A percentile compares a stretch with the other conserved stretches of the same genome.
Evolutionary conservation across 2,329 filamentous ascomycete genomes (phyloP).

Genomic region (Paecilomyces variotii): DNA sequence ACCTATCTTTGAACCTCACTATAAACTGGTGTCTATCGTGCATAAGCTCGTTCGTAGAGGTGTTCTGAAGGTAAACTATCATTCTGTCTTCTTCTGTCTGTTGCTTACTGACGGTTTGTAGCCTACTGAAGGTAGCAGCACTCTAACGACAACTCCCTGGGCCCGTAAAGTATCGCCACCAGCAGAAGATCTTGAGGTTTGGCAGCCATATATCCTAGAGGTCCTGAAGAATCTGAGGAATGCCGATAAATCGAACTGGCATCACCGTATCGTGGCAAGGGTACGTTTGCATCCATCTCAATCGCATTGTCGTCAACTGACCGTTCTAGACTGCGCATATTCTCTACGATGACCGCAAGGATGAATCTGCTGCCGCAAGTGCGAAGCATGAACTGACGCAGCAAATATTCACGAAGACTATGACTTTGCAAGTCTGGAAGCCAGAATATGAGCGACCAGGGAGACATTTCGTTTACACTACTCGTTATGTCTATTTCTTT

Average conservation of each 20-base stretch:
- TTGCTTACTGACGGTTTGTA: constrained; percentile 29
- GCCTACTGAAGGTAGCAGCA: constrained; percentile 40
- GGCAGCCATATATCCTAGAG: constrained; percentile 54
- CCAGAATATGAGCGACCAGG: constrained; percentile 79
- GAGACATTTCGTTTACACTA: constrained; percentile 85
- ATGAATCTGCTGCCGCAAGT: constrained; percentile 46
- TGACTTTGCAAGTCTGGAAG: constrained; percentile 92
- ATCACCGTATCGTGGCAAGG: constrained; percentile 80
- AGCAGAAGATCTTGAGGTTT: constrained; percentile 41
- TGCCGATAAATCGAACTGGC: constrained; percentile 91
- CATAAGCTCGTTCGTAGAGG: constrained; percentile 65
- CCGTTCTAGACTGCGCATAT: constrained; percentile 47
- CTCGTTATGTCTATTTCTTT: constrained; percentile 78
- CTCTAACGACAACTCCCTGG: constrained; percentile 47
- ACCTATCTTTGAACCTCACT: constrained; percentile 82
- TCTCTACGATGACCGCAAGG: constrained; percentile 49
- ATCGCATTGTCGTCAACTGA: constrained; percentile 24
- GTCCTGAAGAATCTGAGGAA: constrained; percentile 50
- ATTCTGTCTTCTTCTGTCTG: constrained; percentile 16
- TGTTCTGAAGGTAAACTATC: constrained; percentile 32
- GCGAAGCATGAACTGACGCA: constrained; percentile 72
- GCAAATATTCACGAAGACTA: constrained; percentile 88
- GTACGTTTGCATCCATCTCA: constrained; percentile 34
- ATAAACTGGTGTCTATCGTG: constrained; percentile 75
- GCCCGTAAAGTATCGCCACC: constrained; percentile 44